These are phyloP conservation scores for Penicillium cosmopolitanum DNA, from an alignment of 495 filamentous ascomycete genomes.

Conservation along the genomic window DNA sequence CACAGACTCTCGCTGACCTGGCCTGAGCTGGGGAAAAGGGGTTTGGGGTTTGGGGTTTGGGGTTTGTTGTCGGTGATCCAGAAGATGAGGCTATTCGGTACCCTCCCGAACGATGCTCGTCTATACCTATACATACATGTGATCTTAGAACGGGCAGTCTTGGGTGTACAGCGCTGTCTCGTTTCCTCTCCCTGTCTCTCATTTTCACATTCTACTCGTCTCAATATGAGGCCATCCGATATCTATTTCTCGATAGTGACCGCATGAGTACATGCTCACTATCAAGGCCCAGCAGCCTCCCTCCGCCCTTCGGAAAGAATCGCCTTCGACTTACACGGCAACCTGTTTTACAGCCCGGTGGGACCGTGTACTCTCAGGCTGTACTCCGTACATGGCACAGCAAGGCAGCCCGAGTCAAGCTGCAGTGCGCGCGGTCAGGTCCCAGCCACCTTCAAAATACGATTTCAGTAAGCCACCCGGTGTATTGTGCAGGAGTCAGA, in stretches of 20 bases:
- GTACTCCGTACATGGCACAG: slow-evolving; percentile 6
- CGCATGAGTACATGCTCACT: too few relatives aligned
- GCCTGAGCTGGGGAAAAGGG: neutral
- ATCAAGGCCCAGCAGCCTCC: too few relatives aligned
- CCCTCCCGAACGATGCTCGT: slow-evolving; percentile 6
- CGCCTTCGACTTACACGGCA: too few relatives aligned
- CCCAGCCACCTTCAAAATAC: slow-evolving; percentile 21
- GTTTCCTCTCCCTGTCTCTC: too few relatives aligned
- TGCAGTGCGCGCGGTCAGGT: slow-evolving; percentile 13
- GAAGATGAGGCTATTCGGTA: slow-evolving; percentile 20
- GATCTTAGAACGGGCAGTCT: neutral
- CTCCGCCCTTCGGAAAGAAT: too few relatives aligned
- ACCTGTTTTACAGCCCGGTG: neutral
- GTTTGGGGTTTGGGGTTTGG: too few relatives aligned
- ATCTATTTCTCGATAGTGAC: too few relatives aligned
- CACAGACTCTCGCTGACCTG: slow-evolving; percentile 4
- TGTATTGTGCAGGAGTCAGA: slow-evolving; percentile 27
- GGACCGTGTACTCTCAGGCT: neutral
- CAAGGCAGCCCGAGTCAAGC: slow-evolving; percentile 9
- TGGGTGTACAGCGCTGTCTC: neutral
- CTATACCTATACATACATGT: neutral
- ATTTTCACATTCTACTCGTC: too few relatives aligned
- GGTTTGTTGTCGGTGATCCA: slow-evolving; percentile 6
- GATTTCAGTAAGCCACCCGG: slow-evolving; percentile 6
- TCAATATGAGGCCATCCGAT: too few relatives aligned